Evolutionary conservation across 345 rosid genomes (phyloP).

Genomic region (Sonneratia alba): DNA sequence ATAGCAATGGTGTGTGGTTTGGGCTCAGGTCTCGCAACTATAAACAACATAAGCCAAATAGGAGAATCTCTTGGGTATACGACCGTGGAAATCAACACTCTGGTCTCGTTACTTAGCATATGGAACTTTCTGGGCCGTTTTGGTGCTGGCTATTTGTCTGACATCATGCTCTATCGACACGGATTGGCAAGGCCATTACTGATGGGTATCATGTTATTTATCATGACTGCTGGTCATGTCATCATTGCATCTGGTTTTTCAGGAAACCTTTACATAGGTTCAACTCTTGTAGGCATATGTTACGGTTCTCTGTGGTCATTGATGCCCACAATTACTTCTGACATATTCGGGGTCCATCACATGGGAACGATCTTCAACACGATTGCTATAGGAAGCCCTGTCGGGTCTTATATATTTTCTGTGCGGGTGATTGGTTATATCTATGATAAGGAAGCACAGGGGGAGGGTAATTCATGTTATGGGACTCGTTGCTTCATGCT

Average conservation of each 20-base stretch:
- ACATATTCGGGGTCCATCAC: conserved; percentile 63
- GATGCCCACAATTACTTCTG: conserved; percentile 72
- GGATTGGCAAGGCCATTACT: conserved; percentile 78
- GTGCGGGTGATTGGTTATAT: conserved; percentile 69
- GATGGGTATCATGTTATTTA: conserved; percentile 56
- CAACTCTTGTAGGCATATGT: conserved; percentile 62
- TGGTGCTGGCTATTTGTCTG: conserved; percentile 73
- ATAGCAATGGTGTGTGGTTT: conserved; percentile 67
- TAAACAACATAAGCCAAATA: conserved; percentile 70
- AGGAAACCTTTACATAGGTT: conserved; percentile 52
- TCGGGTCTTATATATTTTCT: conserved; percentile 79
- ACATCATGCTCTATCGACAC: conserved; percentile 42
- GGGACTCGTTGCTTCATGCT: conserved; percentile 68
- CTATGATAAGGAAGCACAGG: conserved; percentile 50
- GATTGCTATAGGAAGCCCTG: conserved; percentile 68
- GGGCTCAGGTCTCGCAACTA: conserved; percentile 67
- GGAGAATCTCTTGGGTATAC: conserved; percentile 78
- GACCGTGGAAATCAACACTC: conserved; percentile 41
- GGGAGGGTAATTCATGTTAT: conserved; percentile 37
- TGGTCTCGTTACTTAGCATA: conserved; percentile 72
- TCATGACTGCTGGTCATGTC: conserved; percentile 50
- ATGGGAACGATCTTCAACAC: conserved; percentile 90
- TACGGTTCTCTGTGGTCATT: conserved; percentile 85
- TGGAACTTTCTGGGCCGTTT: conserved; percentile 94
- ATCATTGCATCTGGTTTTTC: conserved; percentile 64